Conservation (phyloP, 352 stramenopile species). For the Blastocystis sp. region DNA sequence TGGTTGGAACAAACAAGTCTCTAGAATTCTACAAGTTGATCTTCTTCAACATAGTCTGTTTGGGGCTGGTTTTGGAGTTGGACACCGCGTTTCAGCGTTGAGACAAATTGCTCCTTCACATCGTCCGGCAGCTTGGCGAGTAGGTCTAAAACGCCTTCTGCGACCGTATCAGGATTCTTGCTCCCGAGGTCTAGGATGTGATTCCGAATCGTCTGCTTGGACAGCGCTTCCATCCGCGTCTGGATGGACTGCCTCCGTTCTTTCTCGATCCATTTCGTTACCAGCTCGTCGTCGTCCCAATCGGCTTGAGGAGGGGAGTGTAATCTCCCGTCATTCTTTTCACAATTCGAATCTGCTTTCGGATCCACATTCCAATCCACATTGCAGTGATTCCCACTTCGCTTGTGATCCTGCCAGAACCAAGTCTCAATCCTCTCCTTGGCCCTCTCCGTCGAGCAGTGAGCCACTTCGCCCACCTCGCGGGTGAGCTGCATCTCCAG, state of each 20-base stretch:
- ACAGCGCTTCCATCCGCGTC: background rate
- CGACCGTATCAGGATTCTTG: constrained; percentile 48
- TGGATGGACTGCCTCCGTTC: constrained; percentile 10
- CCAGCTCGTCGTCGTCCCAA: constrained; percentile 55
- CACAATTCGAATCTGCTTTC: too few relatives aligned
- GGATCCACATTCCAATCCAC: too few relatives aligned
- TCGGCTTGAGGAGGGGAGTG: too few relatives aligned
- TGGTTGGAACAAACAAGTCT: constrained; percentile 1
- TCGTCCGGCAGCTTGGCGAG: constrained; percentile 34
- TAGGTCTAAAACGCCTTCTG: constrained; percentile 53
- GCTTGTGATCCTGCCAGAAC: constrained; percentile 42
- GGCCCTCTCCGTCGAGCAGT: constrained; percentile 62
- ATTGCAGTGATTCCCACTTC: background rate
- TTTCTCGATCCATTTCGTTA: constrained; percentile 48
- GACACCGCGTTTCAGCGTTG: constrained; percentile 50
- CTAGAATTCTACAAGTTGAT: constrained; percentile 53
- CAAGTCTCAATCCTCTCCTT: background rate
- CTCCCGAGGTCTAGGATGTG: constrained; percentile 40
- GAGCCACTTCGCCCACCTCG: constrained; percentile 55
- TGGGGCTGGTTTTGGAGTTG: constrained; percentile 27
- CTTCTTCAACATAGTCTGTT: constrained; percentile 32
- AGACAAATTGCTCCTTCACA: constrained; percentile 46
- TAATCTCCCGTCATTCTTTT: too few relatives aligned
- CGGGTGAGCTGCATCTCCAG: constrained; percentile 83
- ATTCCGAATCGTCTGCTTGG: background rate